phyloP scores from a whole-genome alignment of 2,329 filamentous ascomycete species.

The Malbranchea zuffiana region DNA sequence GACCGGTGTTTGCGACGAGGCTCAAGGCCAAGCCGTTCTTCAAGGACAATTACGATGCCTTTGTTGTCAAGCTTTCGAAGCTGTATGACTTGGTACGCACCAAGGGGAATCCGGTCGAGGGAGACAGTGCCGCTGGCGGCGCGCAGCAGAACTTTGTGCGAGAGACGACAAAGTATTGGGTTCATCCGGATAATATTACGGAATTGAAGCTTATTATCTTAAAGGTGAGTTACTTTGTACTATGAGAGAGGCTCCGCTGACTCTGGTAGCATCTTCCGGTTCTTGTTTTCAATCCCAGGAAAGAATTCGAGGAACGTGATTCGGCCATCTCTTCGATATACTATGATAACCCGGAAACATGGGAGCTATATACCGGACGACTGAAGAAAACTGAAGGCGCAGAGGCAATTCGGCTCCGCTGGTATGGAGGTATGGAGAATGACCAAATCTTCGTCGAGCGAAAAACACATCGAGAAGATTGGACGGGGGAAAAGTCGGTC shows the following conservation, averaged over 20 bases:
- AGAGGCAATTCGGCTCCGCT: constrained; percentile 87
- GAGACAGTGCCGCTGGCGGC: constrained; percentile 83
- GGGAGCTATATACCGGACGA: constrained; percentile 87
- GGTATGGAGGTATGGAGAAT: constrained; percentile 94
- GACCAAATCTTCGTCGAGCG: constrained; percentile 95
- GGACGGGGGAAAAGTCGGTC: constrained; percentile 98
- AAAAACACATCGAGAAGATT: constrained; percentile 97
- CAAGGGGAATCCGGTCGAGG: constrained; percentile 80
- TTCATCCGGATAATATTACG: constrained; percentile 95
- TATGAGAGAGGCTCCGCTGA: not conserved
- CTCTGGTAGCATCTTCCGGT: constrained; percentile 66
- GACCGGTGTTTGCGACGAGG: constrained; percentile 87
- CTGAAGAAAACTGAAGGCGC: constrained; percentile 97
- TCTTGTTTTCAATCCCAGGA: constrained; percentile 91
- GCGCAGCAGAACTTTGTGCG: constrained; percentile 91
- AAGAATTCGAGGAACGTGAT: constrained; percentile 85
- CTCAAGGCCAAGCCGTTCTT: constrained; percentile 97
- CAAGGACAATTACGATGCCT: constrained; percentile 96
- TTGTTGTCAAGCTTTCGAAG: constrained; percentile 86
- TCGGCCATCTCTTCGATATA: constrained; percentile 97
- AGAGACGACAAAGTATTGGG: constrained; percentile 99
- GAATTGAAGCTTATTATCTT: constrained; percentile 96
- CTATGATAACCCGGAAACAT: constrained; percentile 88
- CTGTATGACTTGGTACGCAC: constrained; percentile 93
- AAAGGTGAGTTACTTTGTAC: constrained; percentile 44